Evolutionary conservation across 805 yeast genomes (phyloP), one percentile per base, ranked within the genome.

Genomic region (Teunomyces lycoperdinae): DNA sequence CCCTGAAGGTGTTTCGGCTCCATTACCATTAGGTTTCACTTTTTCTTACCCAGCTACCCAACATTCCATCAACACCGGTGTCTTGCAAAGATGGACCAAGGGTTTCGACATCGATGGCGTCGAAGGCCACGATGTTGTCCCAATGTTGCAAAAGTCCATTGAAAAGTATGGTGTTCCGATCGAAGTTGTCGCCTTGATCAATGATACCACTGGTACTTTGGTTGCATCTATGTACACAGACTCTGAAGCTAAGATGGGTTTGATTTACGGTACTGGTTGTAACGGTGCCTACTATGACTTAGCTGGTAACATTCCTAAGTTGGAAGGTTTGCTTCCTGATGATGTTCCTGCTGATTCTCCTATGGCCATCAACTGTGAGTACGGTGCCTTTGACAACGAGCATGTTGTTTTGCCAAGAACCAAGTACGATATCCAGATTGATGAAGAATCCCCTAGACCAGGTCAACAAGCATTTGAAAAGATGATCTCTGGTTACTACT

Each of bases 291-390:
- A 91, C 76, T 91, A 84, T 71, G 98, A 92, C 60, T 70, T 70
- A 43, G 84, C 83, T 45, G 68, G 74, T 45, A 81, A 81, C 59
- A 81, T 92, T 58, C 92, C 91, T 54, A 92, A 92, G 75, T 77
- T 92, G 58, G 82, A 81, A 58, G 96, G 94, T 50, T 73, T 70
- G 58, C 67, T 85, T 46, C 78, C 82, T 28, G 72, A 68, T 38
- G 96, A 89, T 63, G 79, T 89, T 57, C 63, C 80, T 33, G 68
- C 63, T 5, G 80, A 79, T 43, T 77, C 86, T 38, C 83, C 85
- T 53, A 91, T 92, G 96, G 97, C 97, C 47, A 92, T 92, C 68
- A 92, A 92, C 78, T 90, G 97, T 77, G 99, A 92, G 75, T 92
- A 92, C 74, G 98, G 99, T 62, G 92, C 97, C 5, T 92, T 92